Evolutionary conservation across 1,284 basidiomycete species (phyloP), one percentile per base, ranked within the genome.

Genomic region (Kwoniella shivajii): DNA sequence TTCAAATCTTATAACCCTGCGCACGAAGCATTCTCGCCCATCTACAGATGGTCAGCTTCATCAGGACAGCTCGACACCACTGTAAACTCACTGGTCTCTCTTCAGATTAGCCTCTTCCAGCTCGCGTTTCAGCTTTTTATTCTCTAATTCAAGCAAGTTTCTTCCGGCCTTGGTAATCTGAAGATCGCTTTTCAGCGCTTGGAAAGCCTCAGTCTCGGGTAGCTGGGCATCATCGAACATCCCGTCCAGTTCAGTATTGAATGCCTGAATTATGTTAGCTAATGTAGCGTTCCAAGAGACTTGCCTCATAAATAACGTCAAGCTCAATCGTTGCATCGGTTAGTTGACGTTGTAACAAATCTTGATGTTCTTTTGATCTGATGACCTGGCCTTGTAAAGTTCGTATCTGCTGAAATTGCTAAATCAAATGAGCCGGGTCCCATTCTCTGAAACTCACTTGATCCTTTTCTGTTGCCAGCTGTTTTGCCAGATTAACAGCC

Each of bases 181-280:
- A 37, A 93, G 78, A 70, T 93, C 89, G 44, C 79, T 78, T 18
- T 85, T 82, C 82, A 93, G 83, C 0, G 87, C 86, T 13, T 79
- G 74, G 84, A 88, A 90, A 1, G 89, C 89, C 65, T 90, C 88
- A 41, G 87, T 85, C 14, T 85, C 84, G 14, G 89, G 88, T 11
- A 92, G 82, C 57, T 86, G 84, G 18, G 84, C 84, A 57, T 91
- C 89, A 51, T 87, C 86, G 78, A 86, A 93, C 88, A 94, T 90
- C 33, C 84, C 85, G 64, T 92, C 90, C 34, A 95, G 82, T 72
- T 94, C 92, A 65, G 91, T 89, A 71, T 94, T 94, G 80, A 95
- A 93, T 4, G 89, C 87, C 90, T 92, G 60, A 16, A 18, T n/a
- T 48, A 47, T 48, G 18, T 55, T 48, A 61, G 56, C 53, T 26